Evolutionary conservation across 2,329 filamentous ascomycete species (phyloP), one percentile per base, ranked within the genome.

Genomic region (Alternaria tenuissima): DNA sequence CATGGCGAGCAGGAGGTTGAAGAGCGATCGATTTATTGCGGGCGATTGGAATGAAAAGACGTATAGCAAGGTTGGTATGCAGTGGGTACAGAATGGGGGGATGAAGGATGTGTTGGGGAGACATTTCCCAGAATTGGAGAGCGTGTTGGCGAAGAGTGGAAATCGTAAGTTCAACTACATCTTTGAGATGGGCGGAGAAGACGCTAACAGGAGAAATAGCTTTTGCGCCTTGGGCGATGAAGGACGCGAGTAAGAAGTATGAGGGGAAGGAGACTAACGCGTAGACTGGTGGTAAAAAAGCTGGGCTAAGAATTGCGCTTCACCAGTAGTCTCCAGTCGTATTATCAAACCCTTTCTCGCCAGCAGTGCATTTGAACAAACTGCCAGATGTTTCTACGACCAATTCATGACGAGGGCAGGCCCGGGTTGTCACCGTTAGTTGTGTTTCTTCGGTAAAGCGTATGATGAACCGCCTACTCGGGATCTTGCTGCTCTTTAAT

Each of bases 1-100:
- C 2, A 83, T 83, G 81, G 81, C 81, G 1, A 78, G 74, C 41
- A 62, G 81, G 12, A 63, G 69, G 30, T 59, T 82, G 18, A 83
- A 82, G 74, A 81, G 79, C 18, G 81, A 83, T 70, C 71, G 81
- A 12, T 82, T 82, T 56, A 81, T 83, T 28, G 81, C 81, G 0
- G 75, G 75, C 0, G 68, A 77, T 22, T 82, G 79, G 78, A 78
- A 81, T 42, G 70, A 71, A 22, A 72, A 77, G 41, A 79, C 74
- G 12, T 82, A 83, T 61, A 81, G 77, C 4, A 71, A 70, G 32
- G 78, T 79, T 39, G 81, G 81, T 0, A 70, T 83, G 44, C 55
- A 69, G 9, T 83, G 81, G 81, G 80, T 83, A 16, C 80, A 82
- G 69, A 56, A 77, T 16, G 74, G 32, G 32, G 77, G 73, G 1